Base-by-base conservation (phyloP, 345 rosid species). In the Zanthoxylum bungeanum region DNA sequence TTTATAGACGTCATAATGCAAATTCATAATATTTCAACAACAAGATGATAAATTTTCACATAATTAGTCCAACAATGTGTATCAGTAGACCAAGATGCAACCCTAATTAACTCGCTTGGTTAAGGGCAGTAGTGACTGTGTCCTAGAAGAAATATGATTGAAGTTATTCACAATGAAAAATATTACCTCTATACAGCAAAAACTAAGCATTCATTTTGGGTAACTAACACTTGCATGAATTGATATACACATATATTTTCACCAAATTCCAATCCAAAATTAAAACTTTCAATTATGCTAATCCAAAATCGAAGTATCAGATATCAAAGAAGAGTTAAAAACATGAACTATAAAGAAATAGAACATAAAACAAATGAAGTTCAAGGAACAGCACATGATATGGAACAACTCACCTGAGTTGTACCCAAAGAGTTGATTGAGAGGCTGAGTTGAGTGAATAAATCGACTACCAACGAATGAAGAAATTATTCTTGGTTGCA, bases 401-500 rank as follows among this genome's bases (percentile, higher is more conserved):
- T 19, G 24, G 34, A 59, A 44, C 52, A 24, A 24, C 11, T 25
- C 60, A 89, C 97, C 97, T 85, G 78, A 78, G 44, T 79, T 73
- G 70, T 58, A 80, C 58, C 71, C 73, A 73, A 89, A 85, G 66
- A 82, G 82, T 30, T 70, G 82, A 46, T 50, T 75, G 44, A 88
- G 84, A 39, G 92, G 92, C 25, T 73, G 89, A 6, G 77, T 74
- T 62, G 90, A 78, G 51, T 72, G 84, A 69, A 82, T 9, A 60
- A 86, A 77, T 34, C 69, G 73, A 77, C 82, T 81, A 1, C 93
- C 91, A 8, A 80, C 57, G 39, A 89, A 85, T 27, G 95, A 85
- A 73, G 88, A 86, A 73, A 91, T 42, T n/a, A 91, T 64, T 72
- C 80, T 79, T 1, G 95, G 90, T 30, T 85, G 93, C 82, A 89